phyloP scores from a whole-genome alignment of 2,329 filamentous ascomycete species.

The Microsporum audouinii region DNA sequence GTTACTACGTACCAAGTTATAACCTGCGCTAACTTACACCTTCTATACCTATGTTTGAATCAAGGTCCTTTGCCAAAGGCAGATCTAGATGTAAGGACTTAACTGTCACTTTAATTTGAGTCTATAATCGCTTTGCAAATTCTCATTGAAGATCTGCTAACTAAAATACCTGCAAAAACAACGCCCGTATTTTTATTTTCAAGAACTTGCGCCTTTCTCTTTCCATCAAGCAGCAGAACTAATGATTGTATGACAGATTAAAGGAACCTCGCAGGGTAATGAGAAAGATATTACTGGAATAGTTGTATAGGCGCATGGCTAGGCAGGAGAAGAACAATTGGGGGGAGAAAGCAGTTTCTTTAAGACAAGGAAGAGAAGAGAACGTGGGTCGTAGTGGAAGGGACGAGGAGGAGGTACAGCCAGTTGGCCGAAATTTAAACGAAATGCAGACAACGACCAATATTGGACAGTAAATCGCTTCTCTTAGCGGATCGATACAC shows the following conservation, averaged over 20 bases:
- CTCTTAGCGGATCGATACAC: slow-evolving; percentile 30
- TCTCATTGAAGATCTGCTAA: background rate
- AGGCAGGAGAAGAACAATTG: background rate
- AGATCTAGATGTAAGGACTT: no score
- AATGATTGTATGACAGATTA: background rate
- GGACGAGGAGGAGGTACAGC: background rate
- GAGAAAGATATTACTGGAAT: background rate
- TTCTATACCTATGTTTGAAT: no score
- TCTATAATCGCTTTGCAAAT: background rate
- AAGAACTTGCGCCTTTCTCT: background rate
- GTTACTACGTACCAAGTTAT: no score
- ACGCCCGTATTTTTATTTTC: background rate
- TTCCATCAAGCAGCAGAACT: background rate
- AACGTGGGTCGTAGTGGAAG: background rate
- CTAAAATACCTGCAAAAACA: background rate
- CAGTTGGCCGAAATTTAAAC: background rate
- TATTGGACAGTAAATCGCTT: background rate
- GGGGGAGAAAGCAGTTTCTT: background rate
- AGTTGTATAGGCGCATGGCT: background rate
- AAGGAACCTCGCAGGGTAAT: background rate
- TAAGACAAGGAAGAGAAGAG: slow-evolving; percentile 1
- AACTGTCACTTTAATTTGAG: no score
- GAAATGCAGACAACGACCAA: background rate
- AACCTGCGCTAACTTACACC: no score
- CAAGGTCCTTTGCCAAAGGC: no score